phyloP scores from a whole-genome alignment of 257 asterid genomes.

The Ajuga chamaepitys region DNA sequence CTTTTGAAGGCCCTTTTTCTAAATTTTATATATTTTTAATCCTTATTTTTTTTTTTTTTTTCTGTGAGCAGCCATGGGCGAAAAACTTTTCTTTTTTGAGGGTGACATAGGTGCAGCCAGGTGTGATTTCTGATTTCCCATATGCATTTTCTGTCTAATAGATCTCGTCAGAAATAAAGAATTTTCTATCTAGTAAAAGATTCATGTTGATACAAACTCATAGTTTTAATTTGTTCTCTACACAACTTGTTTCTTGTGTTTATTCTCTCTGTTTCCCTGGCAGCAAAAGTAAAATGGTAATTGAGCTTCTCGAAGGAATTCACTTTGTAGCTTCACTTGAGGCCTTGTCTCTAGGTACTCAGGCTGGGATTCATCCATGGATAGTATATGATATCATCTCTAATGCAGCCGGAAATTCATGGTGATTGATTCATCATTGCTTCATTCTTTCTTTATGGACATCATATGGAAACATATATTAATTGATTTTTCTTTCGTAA shows the following conservation, averaged over 20 bases:
- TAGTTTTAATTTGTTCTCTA: constrained; percentile 3
- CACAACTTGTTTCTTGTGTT: constrained; percentile 5
- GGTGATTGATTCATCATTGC: constrained; percentile 34
- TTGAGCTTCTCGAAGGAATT: constrained; percentile 93
- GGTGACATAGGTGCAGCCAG: constrained; percentile 89
- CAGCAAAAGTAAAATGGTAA: constrained; percentile 88
- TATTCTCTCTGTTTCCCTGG: constrained; percentile 15
- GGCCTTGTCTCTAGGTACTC: constrained; percentile 87
- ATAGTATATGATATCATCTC: constrained; percentile 84
- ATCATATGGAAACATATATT: not conserved
- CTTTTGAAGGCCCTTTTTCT: no score
- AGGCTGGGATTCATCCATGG: constrained; percentile 92
- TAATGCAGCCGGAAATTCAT: constrained; percentile 98
- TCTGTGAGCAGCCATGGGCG: constrained; percentile 70
- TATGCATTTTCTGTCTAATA: not conserved
- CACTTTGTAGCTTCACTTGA: constrained; percentile 90
- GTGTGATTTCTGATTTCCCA: constrained; percentile 37
- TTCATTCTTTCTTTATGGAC: constrained; percentile 8
- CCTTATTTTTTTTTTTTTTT: no score
- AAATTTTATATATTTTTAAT: no score
- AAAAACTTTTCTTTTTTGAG: constrained; percentile 50
- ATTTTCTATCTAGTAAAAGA: no score
- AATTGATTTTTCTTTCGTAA: not conserved
- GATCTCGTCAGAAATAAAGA: no score
- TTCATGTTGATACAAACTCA: constrained; percentile 8